Base-by-base conservation (phyloP, 345 rosid species). In the Adansonia digitata region DNA sequence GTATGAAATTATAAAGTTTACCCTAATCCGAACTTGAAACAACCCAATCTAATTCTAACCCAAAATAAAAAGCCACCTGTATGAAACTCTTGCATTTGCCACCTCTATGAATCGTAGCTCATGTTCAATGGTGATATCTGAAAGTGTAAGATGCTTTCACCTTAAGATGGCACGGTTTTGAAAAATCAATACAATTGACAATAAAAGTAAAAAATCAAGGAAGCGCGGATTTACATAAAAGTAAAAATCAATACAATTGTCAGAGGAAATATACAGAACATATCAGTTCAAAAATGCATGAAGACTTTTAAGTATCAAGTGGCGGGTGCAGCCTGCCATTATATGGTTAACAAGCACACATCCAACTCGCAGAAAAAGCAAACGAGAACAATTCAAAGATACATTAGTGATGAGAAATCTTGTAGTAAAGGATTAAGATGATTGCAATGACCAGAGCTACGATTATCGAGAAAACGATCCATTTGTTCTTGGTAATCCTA, bases 401-500 rank as follows among this genome's bases (percentile, higher is more conserved):
- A 56, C 29, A 71, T 78, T 68, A 82, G 73, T 79, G 73, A 74
- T 78, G 82, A 29, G 86, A 82, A 71, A 87, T 85, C 87, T 93
- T 91, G 79, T 74, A 86, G 79, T 82, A 84, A 69, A 91, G 76
- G 78, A 93, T 85, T 39, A 92, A 45, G 77, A 86, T 60, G 75
- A 92, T 87, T 35, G 87, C 91, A 74, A 89, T 69, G 68, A 88
- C 74, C 7, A 94, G 93, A 75, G 87, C 96, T 56, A 77, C 85
- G 11, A 89, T 82, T 22, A 90, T 75, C 10, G 85, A 82, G 76
- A 78, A 82, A 67, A 87, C 72, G 0, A 88, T 88, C 92, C 92
- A 90, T 74, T 91, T 94, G 89, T 92, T 89, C 85, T 84, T 82
- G 45, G 87, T 85, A 79, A 94, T 90, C 85, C 98, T 90, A 76